phyloP scores from a whole-genome alignment of 768 basidiomycete species.

The Hydnum rufescens region DNA sequence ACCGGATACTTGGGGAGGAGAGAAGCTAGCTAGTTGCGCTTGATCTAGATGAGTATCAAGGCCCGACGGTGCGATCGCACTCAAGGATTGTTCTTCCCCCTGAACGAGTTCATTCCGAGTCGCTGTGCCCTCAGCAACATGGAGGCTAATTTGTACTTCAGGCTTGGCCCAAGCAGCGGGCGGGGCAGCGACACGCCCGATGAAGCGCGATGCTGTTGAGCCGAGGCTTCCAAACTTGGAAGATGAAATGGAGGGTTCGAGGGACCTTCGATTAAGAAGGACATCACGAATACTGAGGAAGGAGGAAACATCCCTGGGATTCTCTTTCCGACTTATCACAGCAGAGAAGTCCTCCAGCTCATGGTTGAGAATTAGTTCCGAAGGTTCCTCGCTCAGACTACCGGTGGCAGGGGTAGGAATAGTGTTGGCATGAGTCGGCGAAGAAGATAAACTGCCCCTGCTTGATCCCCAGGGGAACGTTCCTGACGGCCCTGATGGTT shows the following conservation, averaged over 20 bases:
- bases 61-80: neutral
- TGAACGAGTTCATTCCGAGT: too few species aligned
- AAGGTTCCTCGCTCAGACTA: neutral
- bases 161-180: slow-evolving; percentile 33
- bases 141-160: slow-evolving; percentile 32
- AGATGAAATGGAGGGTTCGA: slow-evolving; percentile 15
- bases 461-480: neutral
- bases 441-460: neutral
- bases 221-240: slow-evolving; percentile 6
- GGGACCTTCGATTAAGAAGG: slow-evolving; percentile 31
- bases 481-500: neutral
- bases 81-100: too few species aligned
- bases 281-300: slow-evolving; percentile 42
- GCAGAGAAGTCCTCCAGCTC: slow-evolving; percentile 33
- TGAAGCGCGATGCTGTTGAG: slow-evolving; percentile 5
- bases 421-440: slow-evolving; percentile 16
- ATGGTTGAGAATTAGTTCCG: neutral
- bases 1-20: neutral
- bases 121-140: slow-evolving; percentile 33
- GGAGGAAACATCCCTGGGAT: slow-evolving; percentile 37
- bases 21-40: neutral
- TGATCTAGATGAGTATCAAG: neutral
- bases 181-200: neutral
- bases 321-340: slow-evolving; percentile 40
- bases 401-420: neutral